Evolutionary conservation across 2,329 filamentous ascomycete genomes (phyloP), one percentile per base, ranked within the genome.

Genomic region (Purpureocillium takamizusanense): DNA sequence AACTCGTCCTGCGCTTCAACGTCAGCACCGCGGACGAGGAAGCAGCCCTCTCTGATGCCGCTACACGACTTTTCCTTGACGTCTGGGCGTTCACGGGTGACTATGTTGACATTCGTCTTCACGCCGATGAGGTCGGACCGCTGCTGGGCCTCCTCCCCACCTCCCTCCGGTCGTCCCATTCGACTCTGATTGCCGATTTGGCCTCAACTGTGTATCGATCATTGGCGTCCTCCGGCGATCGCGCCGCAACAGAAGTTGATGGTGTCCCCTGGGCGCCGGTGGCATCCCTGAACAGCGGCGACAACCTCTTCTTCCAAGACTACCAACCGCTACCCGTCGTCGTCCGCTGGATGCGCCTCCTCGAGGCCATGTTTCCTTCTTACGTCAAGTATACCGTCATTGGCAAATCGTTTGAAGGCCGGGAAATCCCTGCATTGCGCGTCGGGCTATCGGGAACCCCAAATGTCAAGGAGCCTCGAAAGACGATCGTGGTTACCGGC

Each of bases 1-100:
- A 95, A 59, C 72, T 95, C n/a, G 87, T 98, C 13, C 66, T 97
- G 45, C 81, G 92, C 30, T 95, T 97, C 70, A 86, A 83, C 52
- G 66, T 95, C 39, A 80, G 74, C 44, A 79, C 74, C 18, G 60
- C 70, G 3, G 71, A 78, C 15, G 85, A 94, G 53, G 81, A 85
- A 42, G 61, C 65, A 27, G 81, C 81, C 2, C 66, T 95, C 40
- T 73, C 80, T n/a, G 74, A 83, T 40, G 87, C 86, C 3, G 72
- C 81, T 1, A 73, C 83, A 43, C 76, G 78, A 14, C 72, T 95
- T 17, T 83, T 92, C 50, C 69, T 97, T 31, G 92, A 98, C 55
- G 76, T 97, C 2, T 98, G 92, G 92, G 82, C 86, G 16, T 87
- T 85, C 49, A 84, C 81, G 6, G 69, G 79, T 14, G 75, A 86